Percentiles rank a stretch among this genome's conserved stretches.
phyloP scores from a whole-genome alignment of 2,329 filamentous ascomycete genomes.

The Mycosphaerella arachidis region DNA sequence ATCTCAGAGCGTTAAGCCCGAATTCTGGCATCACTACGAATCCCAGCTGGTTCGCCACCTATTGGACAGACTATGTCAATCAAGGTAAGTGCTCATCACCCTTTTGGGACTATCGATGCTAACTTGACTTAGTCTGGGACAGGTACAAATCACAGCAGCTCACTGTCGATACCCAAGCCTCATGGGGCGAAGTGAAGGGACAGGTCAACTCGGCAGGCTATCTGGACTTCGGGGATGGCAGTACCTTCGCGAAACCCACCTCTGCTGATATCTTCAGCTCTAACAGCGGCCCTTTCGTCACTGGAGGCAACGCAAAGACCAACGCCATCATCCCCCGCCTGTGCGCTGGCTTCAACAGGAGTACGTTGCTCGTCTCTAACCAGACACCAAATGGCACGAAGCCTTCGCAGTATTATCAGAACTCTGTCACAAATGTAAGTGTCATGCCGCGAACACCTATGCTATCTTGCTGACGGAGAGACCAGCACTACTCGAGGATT shows the following conservation, averaged over 20 bases:
- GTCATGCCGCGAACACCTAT: background rate
- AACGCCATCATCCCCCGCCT: conserved; percentile 67
- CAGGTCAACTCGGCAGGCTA: conserved; percentile 38
- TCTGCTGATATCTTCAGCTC: conserved; percentile 64
- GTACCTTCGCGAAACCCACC: conserved; percentile 53
- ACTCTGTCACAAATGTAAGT: conserved; percentile 30
- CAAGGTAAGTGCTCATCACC: conserved; percentile 18
- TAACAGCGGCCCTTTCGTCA: conserved; percentile 58
- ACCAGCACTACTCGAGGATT: conserved; percentile 32
- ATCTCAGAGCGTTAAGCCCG: conserved; percentile 42
- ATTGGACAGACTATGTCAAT: conserved; percentile 51
- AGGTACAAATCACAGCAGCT: conserved; percentile 45
- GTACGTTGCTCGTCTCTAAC: conserved; percentile 54
- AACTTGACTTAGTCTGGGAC: conserved; percentile 39
- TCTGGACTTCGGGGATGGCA: conserved; percentile 41
- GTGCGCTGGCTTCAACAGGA: conserved; percentile 70
- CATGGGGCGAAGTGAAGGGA: conserved; percentile 46
- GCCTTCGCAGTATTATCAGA: conserved; percentile 29
- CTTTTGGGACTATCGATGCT: background rate
- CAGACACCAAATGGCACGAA: conserved; percentile 33
- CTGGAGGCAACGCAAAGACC: conserved; percentile 39
- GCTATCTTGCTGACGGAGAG: conserved; percentile 5
- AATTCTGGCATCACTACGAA: conserved; percentile 46
- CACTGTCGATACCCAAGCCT: conserved; percentile 62
- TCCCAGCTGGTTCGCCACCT: conserved; percentile 45